Base-by-base conservation (phyloP, 495 filamentous ascomycete genomes). In the Neurospora intermedia region DNA sequence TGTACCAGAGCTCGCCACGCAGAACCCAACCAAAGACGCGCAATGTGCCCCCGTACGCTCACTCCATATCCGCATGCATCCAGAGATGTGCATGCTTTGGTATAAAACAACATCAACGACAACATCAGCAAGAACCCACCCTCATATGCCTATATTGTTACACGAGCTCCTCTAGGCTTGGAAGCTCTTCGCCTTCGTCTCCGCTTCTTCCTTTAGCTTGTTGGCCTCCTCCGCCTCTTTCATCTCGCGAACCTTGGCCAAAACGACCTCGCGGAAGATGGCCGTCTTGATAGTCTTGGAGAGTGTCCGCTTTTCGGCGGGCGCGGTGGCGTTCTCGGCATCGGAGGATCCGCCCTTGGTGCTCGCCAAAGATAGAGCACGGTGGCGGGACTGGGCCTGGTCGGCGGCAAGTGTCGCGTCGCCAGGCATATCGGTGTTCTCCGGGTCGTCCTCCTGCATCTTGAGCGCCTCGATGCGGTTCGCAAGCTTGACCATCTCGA, bases 381-480 rank as follows among this genome's bases (percentile, higher is more conserved):
- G 72, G 48, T 69, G 71, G 43, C 73, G 79, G 78, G 85, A 82
- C 69, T 87, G 83, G 77, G 92, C 88, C 69, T 87, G 83, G 77
- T 92, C 88, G 66, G 89, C 87, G 6, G 90, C 90, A 71, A 90
- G 82, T 71, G 88, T 89, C 27, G 89, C 81, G 74, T 89, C 84
- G 38, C 84, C 85, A 11, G 91, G 89, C 69, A 92, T 89, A 74
- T 88, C 87, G 31, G 83, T 82, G 77, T 85, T 83, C 23, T 92
- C 93, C 27, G 90, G 89, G 62, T 96, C 94, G 62, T 97, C 94
- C 76, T 97, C 96, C 81, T 96, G 92, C 88, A 97, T 94, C 85
- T 93, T 97, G 83, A 99, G 91, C 20, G 93, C 89, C 80, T 97
- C 95, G 84, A 99, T 99, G 75, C 96, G 93, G 85, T 98, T 98